A percentile compares a stretch with the other conserved stretches of the same genome.
phyloP scores from a whole-genome alignment of 1,284 basidiomycete species.

The Puccinia horiana region DNA sequence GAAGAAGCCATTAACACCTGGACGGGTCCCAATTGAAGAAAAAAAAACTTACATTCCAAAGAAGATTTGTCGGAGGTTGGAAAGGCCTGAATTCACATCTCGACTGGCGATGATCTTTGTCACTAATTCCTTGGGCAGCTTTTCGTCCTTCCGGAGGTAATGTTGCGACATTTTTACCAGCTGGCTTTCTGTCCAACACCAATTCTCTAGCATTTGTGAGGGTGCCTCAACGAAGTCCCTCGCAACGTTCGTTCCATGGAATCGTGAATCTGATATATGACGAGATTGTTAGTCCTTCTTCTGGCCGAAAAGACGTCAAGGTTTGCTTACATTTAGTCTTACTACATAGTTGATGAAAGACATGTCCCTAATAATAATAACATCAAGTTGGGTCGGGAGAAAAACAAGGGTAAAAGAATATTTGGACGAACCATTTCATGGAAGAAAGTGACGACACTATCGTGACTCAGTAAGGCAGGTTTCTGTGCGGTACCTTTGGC shows the following conservation, averaged over 20 bases:
- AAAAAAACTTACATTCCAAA: constrained; percentile 61
- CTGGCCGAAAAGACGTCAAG: not conserved
- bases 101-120: constrained; percentile 76
- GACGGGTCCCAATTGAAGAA: not conserved
- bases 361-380: constrained; percentile 73
- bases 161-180: constrained; percentile 75
- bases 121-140: constrained; percentile 73
- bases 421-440: constrained; percentile 61
- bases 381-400: constrained; percentile 1
- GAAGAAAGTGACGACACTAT: constrained; percentile 63
- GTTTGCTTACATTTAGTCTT: constrained; percentile 67
- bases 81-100: constrained; percentile 75
- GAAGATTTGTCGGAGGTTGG: constrained; percentile 77
- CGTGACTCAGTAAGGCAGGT: constrained; percentile 78
- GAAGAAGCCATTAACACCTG: not conserved
- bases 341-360: constrained; percentile 77
- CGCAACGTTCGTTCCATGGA: constrained; percentile 64
- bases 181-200: constrained; percentile 79
- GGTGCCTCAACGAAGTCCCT: constrained; percentile 84
- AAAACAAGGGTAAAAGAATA: constrained; percentile 60
- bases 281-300: constrained; percentile 60
- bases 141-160: constrained; percentile 68
- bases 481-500: constrained; percentile 76
- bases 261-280: constrained; percentile 64
- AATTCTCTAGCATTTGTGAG: constrained; percentile 86